Conservation (phyloP, 2,329 filamentous ascomycete species). For the Penicillium crustosum region DNA sequence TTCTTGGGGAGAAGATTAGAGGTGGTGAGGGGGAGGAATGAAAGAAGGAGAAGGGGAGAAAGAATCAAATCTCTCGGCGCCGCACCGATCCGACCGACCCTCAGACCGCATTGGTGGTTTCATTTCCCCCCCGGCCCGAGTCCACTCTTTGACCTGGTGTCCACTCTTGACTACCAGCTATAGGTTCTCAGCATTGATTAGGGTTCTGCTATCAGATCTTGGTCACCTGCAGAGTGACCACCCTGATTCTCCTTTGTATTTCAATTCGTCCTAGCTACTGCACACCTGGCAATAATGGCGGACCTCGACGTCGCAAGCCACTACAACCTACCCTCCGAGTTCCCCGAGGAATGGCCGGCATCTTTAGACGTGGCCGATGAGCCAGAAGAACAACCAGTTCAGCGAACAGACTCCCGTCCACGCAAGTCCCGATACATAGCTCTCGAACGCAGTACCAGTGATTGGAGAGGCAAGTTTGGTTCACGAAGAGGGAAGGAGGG, state of each 20-base stretch:
- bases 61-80: slow-evolving; percentile 29
- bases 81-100: slow-evolving; percentile 25
- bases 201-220: slow-evolving; percentile 5
- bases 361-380: slow-evolving; percentile 73
- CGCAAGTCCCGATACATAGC: slow-evolving; percentile 77
- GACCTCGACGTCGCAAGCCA: slow-evolving; percentile 84
- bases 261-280: slow-evolving; percentile 14
- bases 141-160: slow-evolving; percentile 17
- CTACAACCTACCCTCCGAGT: slow-evolving; percentile 78
- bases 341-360: slow-evolving; percentile 80
- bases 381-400: slow-evolving; percentile 56
- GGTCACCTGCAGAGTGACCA: slow-evolving; percentile 6
- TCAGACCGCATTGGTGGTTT: slow-evolving; percentile 29
- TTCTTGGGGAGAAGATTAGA: slow-evolving; percentile 16
- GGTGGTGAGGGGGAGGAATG: slow-evolving; percentile 22
- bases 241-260: slow-evolving; percentile 1
- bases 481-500: slow-evolving; percentile 68
- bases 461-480: slow-evolving; percentile 66
- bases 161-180: slow-evolving; percentile 9
- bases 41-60: slow-evolving; percentile 18
- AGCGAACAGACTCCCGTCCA: slow-evolving; percentile 52
- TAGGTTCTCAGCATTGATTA: not conserved
- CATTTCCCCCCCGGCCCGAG: slow-evolving; percentile 21
- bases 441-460: slow-evolving; percentile 72
- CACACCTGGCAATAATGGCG: slow-evolving; percentile 49